These are phyloP conservation scores for Lyophyllum decastes DNA, from an alignment of 768 basidiomycete species.

Conservation along the genomic window DNA sequence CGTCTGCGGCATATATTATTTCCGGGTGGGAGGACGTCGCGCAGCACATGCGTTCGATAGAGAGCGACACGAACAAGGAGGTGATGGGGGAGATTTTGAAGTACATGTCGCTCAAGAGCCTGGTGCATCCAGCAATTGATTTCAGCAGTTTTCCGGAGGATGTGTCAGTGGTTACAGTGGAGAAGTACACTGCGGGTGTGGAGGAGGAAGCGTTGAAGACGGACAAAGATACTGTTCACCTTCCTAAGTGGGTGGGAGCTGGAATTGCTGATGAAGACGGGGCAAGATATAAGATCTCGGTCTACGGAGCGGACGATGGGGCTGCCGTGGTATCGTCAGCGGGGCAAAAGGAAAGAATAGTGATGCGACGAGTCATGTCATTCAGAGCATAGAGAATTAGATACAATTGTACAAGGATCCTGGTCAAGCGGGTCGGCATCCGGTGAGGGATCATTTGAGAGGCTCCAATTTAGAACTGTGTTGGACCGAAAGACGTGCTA, in stretches of 20 bases:
- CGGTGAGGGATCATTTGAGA: too few species aligned
- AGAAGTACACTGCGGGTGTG: background rate
- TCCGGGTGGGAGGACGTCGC: conserved; percentile 45
- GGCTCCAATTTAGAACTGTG: too few species aligned
- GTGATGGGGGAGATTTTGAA: conserved; percentile 31
- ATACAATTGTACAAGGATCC: too few species aligned
- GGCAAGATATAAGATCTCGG: conserved; percentile 2
- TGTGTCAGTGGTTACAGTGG: conserved; percentile 4
- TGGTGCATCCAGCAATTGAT: conserved; percentile 41
- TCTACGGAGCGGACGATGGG: background rate
- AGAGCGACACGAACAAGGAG: conserved; percentile 38
- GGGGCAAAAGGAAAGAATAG: background rate
- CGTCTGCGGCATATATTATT: conserved; percentile 34
- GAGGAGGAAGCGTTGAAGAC: background rate
- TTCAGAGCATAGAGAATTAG: background rate
- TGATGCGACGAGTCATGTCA: background rate
- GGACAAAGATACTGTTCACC: background rate
- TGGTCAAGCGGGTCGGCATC: too few species aligned
- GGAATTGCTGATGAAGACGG: background rate
- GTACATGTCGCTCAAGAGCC: conserved; percentile 30
- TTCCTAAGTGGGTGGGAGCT: background rate
- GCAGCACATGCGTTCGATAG: conserved; percentile 44
- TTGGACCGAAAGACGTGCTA: too few species aligned
- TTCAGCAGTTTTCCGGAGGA: conserved; percentile 30
- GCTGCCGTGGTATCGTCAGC: background rate